Evolutionary conservation across 345 rosid species (phyloP).

Genomic region (Anastatica hierochuntica): DNA sequence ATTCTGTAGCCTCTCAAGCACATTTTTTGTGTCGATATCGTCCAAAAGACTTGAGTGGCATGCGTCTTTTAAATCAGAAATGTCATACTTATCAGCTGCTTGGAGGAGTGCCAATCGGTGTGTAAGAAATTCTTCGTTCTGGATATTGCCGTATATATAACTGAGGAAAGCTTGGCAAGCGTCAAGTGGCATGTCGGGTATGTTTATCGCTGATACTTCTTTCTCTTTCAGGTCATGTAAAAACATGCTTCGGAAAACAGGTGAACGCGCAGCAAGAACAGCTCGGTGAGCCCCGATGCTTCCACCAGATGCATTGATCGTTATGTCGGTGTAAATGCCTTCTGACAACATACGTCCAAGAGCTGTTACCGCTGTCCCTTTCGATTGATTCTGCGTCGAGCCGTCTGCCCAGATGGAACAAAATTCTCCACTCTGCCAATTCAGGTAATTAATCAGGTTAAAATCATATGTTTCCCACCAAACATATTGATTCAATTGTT

Average conservation of each 20-base stretch:
- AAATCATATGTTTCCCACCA: too few species aligned
- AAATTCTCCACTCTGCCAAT: conserved; percentile 56
- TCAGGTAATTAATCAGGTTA: neutral
- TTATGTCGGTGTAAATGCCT: conserved; percentile 72
- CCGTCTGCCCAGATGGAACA: conserved; percentile 80
- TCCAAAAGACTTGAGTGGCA: conserved; percentile 80
- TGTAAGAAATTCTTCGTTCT: conserved; percentile 53
- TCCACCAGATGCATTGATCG: conserved; percentile 64
- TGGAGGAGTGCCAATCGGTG: conserved; percentile 67
- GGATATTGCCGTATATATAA: conserved; percentile 72
- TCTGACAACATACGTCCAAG: conserved; percentile 81
- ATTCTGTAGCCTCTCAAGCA: conserved; percentile 78
- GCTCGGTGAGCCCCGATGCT: conserved; percentile 89
- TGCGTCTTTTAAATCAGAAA: conserved; percentile 68
- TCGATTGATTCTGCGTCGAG: conserved; percentile 32
- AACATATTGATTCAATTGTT: neutral
- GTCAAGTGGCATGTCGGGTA: conserved; percentile 72
- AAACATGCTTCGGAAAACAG: conserved; percentile 88
- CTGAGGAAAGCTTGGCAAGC: conserved; percentile 70
- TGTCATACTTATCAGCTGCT: conserved; percentile 85
- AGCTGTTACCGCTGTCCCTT: conserved; percentile 46
- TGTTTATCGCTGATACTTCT: conserved; percentile 60
- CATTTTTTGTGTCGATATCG: conserved; percentile 72
- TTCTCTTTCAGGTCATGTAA: conserved; percentile 83
- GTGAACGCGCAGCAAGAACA: conserved; percentile 77